Evolutionary conservation across 768 basidiomycete genomes (phyloP), one percentile per base, ranked within the genome.

Genomic region (Saitozyma sp.): DNA sequence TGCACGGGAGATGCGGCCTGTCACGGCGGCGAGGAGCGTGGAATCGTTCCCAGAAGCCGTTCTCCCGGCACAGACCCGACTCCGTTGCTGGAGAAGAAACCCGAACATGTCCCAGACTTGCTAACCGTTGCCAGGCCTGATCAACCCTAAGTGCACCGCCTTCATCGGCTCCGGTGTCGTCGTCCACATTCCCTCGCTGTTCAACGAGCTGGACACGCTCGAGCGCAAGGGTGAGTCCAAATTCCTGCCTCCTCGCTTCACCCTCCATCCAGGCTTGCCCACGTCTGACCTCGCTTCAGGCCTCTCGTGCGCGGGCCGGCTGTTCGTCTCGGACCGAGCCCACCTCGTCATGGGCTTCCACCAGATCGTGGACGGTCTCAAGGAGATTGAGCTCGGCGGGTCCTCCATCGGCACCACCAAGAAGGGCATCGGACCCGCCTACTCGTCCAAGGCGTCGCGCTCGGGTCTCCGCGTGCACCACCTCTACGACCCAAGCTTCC

Each of bases 301-400:
- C 17, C 86, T 99, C 48, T 84, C 89, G 73, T 95, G 91, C 80
- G 85, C 86, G 10, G 84, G 85, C 61, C 88, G 96, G 41, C 81
- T 99, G 17, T 89, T 96, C 78, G 84, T 99, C 69, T 98, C 95
- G 29, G 93, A 98, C 81, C 88, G 96, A 66, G 92, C 96, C 4
- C 92, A 95, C 66, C 87, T 99, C 64, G 96, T 99, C 41, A 93
- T 99, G 75, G 96, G 98, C 78, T 98, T 99, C 80, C 96, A 99
- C 81, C 96, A 99, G 82, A 97, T 98, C 74, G 96, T 98, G 38
- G 96, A 99, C 76, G 96, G 96, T 6, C 82, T 99, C 74, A 99
- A 98, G 79, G 96, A 99, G 79, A 91, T 92, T 45, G 96, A 98
- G 78, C 85, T 98, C 20, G 96, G 96, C 20, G 90, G 91, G 9